These are phyloP conservation scores for Metarhizium anisopliae DNA, from an alignment of 2,329 filamentous ascomycete genomes.

Conservation along the genomic window DNA sequence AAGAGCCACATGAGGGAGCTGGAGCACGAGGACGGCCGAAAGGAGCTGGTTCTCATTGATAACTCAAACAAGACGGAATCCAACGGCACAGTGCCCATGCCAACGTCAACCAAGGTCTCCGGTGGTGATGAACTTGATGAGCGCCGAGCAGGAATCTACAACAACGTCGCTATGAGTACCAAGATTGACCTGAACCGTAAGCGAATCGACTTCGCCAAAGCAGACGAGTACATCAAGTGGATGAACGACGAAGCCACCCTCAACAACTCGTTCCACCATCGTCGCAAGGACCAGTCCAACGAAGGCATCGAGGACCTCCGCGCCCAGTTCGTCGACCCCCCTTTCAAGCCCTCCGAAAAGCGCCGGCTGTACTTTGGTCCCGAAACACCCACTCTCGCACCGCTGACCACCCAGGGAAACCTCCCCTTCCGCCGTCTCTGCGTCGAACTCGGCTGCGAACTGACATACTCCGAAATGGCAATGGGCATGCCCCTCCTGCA, in stretches of 20 bases:
- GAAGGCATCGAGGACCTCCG: conserved; percentile 58
- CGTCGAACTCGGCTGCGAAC: conserved; percentile 77
- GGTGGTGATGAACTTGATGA: conserved; percentile 28
- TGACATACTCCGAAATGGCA: conserved; percentile 98
- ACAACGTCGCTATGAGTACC: conserved; percentile 58
- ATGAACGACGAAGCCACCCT: conserved; percentile 52
- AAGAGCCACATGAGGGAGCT: conserved; percentile 79
- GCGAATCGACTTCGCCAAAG: conserved; percentile 59
- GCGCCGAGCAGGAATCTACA: conserved; percentile 59
- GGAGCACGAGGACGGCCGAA: conserved; percentile 67
- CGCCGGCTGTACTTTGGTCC: conserved; percentile 85
- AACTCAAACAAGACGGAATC: conserved; percentile 12
- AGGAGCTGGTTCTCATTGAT: conserved; percentile 67
- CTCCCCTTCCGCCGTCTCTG: conserved; percentile 88
- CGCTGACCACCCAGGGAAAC: conserved; percentile 93
- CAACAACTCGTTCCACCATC: conserved; percentile 30
- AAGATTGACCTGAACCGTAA: conserved; percentile 71
- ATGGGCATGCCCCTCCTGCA: conserved; percentile 84
- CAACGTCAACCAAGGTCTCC: conserved; percentile 10
- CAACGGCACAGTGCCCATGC: not conserved
- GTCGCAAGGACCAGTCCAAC: conserved; percentile 31
- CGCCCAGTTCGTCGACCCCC: conserved; percentile 76
- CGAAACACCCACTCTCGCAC: conserved; percentile 89
- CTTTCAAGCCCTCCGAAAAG: conserved; percentile 88
- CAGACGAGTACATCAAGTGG: conserved; percentile 72